phyloP scores from a whole-genome alignment of 1,284 basidiomycete species.

The Inonotus hispidus region DNA sequence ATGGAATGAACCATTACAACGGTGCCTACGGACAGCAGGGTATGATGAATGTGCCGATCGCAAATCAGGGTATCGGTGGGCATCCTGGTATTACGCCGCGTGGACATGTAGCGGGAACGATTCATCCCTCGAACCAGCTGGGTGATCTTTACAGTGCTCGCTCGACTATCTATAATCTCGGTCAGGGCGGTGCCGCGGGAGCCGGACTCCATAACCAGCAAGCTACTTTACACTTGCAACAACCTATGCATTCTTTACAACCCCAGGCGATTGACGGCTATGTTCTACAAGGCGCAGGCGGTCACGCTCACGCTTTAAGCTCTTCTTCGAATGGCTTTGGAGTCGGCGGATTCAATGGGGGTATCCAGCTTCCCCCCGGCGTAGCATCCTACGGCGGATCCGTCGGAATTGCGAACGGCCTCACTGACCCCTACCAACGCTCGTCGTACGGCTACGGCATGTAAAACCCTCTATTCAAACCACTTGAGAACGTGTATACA shows the following conservation, averaged over 20 bases:
- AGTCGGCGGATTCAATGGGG: conserved; percentile 36
- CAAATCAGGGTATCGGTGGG: conserved; percentile 46
- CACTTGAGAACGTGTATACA: conserved; percentile 3
- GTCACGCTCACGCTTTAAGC: conserved; percentile 54
- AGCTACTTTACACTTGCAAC: conserved; percentile 32
- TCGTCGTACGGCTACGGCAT: conserved; percentile 71
- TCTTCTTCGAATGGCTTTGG: conserved; percentile 51
- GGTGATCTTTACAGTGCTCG: conserved; percentile 64
- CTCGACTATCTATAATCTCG: conserved; percentile 51
- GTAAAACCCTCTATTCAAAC: conserved; percentile 38
- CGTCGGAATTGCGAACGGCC: conserved; percentile 42
- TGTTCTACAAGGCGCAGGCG: conserved; percentile 65
- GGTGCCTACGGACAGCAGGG: conserved; percentile 44
- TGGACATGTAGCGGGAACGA: conserved; percentile 49
- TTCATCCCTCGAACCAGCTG: conserved; percentile 49
- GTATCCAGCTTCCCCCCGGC: conserved; percentile 11
- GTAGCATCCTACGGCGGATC: conserved; percentile 18
- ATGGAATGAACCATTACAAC: conserved; percentile 38
- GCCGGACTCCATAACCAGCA: conserved; percentile 45
- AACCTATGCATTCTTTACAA: conserved; percentile 55
- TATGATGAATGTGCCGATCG: conserved; percentile 54
- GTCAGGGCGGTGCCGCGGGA: conserved; percentile 34
- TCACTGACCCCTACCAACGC: conserved; percentile 72
- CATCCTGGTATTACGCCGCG: conserved; percentile 34
- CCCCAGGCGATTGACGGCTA: conserved; percentile 72